Base-by-base conservation (phyloP, 2,329 filamentous ascomycete genomes). In the Aspergillus unguis region DNA sequence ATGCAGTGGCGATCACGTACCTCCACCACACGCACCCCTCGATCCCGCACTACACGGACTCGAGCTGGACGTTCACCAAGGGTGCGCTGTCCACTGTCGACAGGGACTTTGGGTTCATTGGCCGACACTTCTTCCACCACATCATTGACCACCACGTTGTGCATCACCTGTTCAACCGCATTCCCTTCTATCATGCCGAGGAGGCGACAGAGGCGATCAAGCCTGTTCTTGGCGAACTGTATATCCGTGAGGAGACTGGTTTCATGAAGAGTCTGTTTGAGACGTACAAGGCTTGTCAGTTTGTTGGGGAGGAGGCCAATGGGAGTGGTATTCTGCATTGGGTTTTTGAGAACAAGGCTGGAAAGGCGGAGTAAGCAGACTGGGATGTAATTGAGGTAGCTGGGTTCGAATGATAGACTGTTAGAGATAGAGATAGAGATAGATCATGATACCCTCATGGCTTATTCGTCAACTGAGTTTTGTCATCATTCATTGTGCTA, bases 1-100 rank as follows among this genome's bases (percentile, higher is more conserved):
- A 27, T 38, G 53, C 32, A 84, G 85, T 89, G 23, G 85, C 85
- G 57, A 88, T 89, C 65, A 89, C 86, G 44, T 89, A 87, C 71
- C 83, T 89, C 23, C 86, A 89, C 71, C 86, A 89, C 77, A 86
- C 84, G 50, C 82, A 87, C 65, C 73, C 67, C 2, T 65, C 71
- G 3, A 74, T 85, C 44, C 79, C 79, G 17, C 80, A 86, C 68
- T 86, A 83, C 65, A 77, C 80, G 27, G 77, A 77, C 40, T 75
- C 79, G 17, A 74, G 74, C 50, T 86, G 84, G 84, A 83, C 79
- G 25, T 86, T 81, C 60, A 77, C 82, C 55, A 80, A 82, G 60
- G 84, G 84, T 27, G 83, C 84, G 2, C 72, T 82, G 10, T 79
- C 81, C 33, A 86, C 84, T 3, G 76, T 87, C 28, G 84, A 87